These are phyloP conservation scores for Fraxinus excelsior DNA, from an alignment of 257 asterid species.

Conservation along the genomic window DNA sequence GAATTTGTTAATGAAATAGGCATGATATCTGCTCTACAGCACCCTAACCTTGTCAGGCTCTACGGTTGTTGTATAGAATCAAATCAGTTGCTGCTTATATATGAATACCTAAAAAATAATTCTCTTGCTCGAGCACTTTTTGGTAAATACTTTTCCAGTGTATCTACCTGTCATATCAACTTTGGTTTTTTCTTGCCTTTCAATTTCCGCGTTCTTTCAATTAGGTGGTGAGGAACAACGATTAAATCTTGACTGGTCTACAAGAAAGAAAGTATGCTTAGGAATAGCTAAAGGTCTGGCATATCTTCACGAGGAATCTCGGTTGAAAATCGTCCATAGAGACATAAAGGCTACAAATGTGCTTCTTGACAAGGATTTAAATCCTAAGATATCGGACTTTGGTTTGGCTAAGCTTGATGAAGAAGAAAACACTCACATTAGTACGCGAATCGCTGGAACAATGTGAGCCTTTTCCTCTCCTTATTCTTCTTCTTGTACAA, in stretches of 20 bases:
- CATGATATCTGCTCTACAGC: conserved; percentile 78
- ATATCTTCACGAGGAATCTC: conserved; percentile 82
- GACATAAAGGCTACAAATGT: conserved; percentile 84
- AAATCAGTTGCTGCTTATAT: conserved; percentile 66
- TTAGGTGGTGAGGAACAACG: conserved; percentile 57
- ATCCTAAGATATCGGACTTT: conserved; percentile 81
- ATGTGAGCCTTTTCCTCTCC: conserved; percentile 39
- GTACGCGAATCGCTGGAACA: conserved; percentile 85
- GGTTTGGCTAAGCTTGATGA: conserved; percentile 88
- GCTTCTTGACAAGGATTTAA: conserved; percentile 66
- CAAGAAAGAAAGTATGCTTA: conserved; percentile 56
- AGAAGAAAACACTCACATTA: conserved; percentile 80
- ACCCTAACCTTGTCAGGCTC: conserved; percentile 74
- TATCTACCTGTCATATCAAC: neutral
- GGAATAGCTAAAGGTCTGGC: conserved; percentile 83
- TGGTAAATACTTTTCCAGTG: conserved; percentile 39
- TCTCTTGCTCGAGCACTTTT: conserved; percentile 81
- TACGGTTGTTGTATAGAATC: conserved; percentile 79
- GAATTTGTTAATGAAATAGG: conserved; percentile 81
- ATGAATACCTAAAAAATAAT: conserved; percentile 78
- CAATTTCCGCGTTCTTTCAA: neutral
- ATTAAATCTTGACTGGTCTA: conserved; percentile 61
- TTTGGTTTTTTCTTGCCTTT: neutral
- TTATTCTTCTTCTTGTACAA: neutral
- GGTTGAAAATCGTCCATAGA: conserved; percentile 80